Conservation (phyloP, 1,139 yeast species). For the Yarrowia galli region DNA sequence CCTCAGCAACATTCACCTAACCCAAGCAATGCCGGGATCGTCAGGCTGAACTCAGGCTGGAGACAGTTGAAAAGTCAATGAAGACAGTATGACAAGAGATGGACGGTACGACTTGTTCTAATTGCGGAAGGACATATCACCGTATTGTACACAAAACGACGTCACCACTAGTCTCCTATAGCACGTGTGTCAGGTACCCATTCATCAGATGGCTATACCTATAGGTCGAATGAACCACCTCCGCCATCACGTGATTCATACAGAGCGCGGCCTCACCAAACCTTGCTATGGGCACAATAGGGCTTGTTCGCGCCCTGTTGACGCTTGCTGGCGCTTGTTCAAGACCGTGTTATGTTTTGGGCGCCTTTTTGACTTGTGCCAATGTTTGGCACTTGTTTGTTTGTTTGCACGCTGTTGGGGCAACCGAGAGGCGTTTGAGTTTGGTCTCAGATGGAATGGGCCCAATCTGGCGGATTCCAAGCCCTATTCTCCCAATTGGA, state of each 20-base stretch:
- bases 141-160: too few relatives aligned
- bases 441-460: slow-evolving; percentile 32
- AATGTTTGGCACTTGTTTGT: slow-evolving; percentile 27
- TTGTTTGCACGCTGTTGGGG: slow-evolving; percentile 38
- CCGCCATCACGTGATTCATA: slow-evolving; percentile 1
- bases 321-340: background rate
- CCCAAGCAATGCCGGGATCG: slow-evolving; percentile 30
- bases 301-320: background rate
- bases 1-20: slow-evolving; percentile 5
- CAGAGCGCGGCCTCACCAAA: slow-evolving; percentile 21
- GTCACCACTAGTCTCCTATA: too few relatives aligned
- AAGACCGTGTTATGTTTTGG: background rate
- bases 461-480: background rate
- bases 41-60: background rate
- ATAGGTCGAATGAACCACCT: too few relatives aligned
- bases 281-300: background rate
- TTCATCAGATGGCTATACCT: too few relatives aligned
- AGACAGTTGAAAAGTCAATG: too few relatives aligned
- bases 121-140: too few relatives aligned
- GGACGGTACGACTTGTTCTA: too few relatives aligned
- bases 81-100: too few relatives aligned
- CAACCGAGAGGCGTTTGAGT: slow-evolving; percentile 8
- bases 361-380: slow-evolving; percentile 11
- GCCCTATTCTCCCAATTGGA: slow-evolving; percentile 16
- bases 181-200: too few relatives aligned